phyloP scores from a whole-genome alignment of 2,329 filamentous ascomycete genomes.

The Diaporthe batatas region DNA sequence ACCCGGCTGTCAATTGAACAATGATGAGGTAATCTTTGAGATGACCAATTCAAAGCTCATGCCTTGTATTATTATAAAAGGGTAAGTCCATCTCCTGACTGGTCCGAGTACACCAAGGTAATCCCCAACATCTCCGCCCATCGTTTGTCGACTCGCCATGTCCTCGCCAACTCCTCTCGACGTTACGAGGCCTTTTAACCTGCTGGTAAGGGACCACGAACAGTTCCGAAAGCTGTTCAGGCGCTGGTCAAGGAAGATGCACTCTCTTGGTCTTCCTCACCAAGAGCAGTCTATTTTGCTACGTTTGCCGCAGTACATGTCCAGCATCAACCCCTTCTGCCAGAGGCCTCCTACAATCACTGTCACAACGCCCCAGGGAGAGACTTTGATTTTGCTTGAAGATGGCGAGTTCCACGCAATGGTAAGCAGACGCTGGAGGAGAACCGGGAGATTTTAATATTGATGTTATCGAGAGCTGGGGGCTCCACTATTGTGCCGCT shows the following conservation, averaged over 20 bases:
- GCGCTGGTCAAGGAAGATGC: not conserved
- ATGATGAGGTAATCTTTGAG: not conserved
- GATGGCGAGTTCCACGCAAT: not conserved
- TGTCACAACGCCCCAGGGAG: not conserved
- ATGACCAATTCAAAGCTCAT: too few relatives aligned
- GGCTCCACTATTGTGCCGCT: too few relatives aligned
- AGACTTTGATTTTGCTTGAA: not conserved
- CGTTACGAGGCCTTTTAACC: not conserved
- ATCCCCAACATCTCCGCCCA: not conserved
- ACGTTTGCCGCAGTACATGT: not conserved
- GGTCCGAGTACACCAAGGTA: not conserved
- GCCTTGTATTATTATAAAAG: accelerated
- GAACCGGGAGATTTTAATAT: too few relatives aligned
- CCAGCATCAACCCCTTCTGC: not conserved
- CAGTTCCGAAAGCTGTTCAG: not conserved
- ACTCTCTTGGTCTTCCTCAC: not conserved
- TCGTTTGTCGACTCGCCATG: not conserved
- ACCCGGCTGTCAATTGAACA: not conserved
- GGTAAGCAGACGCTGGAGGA: not conserved
- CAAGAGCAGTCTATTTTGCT: not conserved
- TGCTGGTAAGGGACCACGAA: not conserved
- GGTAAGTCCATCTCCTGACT: not conserved
- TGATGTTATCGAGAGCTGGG: too few relatives aligned
- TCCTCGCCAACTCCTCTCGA: not conserved
- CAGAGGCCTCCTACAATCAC: not conserved